Base-by-base conservation (phyloP, 2,329 filamentous ascomycete species). In the Penicillium thymicola region DNA sequence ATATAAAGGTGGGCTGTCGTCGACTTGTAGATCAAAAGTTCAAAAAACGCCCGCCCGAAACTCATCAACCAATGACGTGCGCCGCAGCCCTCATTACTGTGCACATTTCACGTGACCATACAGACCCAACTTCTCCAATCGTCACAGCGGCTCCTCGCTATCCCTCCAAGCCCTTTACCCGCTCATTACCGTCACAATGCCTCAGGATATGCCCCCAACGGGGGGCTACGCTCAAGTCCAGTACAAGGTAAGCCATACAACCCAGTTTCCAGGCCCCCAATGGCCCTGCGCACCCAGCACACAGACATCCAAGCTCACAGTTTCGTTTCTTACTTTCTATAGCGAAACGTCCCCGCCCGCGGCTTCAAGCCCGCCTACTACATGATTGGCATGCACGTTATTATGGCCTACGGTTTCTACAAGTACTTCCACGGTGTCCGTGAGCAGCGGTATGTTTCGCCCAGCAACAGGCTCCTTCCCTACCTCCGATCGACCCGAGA, bases 151-250 rank as follows among this genome's bases (percentile, higher is more conserved):
- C 60, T 65, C 59, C 59, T 63, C 60, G 59, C 25, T 58, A 55
- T 54, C 48, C 54, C 47, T 55, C 60, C 60, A 55, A 51, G 55
- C 51, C 59, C 56, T 59, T 58, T 57, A 62, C 60, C 60, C 62
- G 63, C 54, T 55, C 60, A 59, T 38, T 58, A 49, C 60, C 64
- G 59, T 61, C 70, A 87, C 65, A 72, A 97, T 97, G 93, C 87
- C 89, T 81, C 92, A 97, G 84, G 94, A 99, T 83, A 90, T 99
- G 86, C 94, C 94, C 81, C 94, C 94, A 69, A 76, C 79, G 72
- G 94, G 93, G 81, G 94, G 94, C 83, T 99, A 99, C 79, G 89
- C 87, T 76, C 88, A 93, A 77, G 89, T 99, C 65, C 94, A 99
- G 80, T 99, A 97, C 83, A 96, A 96, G 86, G 89, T 92, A 76